Conservation (phyloP, 192 early-diverging fungal genomes). For the Chytriomyces hyalinus region DNA sequence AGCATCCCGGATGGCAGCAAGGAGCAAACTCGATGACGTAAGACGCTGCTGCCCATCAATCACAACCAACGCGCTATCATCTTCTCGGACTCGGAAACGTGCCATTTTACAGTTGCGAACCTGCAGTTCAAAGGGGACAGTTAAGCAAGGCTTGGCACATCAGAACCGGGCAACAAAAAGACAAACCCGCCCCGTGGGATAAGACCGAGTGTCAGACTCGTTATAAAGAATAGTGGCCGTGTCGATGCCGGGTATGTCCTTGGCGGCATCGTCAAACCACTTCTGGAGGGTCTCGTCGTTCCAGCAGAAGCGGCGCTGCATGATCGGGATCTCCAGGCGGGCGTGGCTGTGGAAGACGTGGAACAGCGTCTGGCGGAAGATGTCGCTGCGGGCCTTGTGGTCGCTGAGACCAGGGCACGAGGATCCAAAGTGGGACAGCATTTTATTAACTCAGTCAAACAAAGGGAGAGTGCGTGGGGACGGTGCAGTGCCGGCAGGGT, state of each 20-base stretch:
- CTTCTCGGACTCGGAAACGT: not conserved
- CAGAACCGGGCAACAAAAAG: no score
- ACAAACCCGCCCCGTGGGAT: not conserved
- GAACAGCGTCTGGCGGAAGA: slow-evolving; percentile 7
- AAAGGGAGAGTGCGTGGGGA: no score
- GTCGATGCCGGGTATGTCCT: not conserved
- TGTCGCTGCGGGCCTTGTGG: slow-evolving; percentile 7
- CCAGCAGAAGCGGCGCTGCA: slow-evolving; percentile 26
- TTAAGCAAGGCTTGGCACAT: no score
- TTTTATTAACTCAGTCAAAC: not conserved
- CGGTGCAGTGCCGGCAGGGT: no score
- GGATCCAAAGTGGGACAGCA: not conserved
- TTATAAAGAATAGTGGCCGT: not conserved
- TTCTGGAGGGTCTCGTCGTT: not conserved
- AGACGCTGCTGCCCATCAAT: slow-evolving; percentile 15
- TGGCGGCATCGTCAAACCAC: slow-evolving; percentile 7
- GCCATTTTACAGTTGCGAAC: slow-evolving; percentile 1
- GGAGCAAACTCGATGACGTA: not conserved
- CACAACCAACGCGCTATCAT: not conserved
- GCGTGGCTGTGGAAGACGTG: not conserved
- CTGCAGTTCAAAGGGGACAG: not conserved
- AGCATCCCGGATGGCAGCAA: slow-evolving; percentile 16
- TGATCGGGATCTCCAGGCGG: slow-evolving; percentile 18
- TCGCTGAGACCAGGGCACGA: not conserved
- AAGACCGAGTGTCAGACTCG: not conserved